Evolutionary conservation across 2,329 filamentous ascomycete species (phyloP).

Genomic region (Xylariales sp.): DNA sequence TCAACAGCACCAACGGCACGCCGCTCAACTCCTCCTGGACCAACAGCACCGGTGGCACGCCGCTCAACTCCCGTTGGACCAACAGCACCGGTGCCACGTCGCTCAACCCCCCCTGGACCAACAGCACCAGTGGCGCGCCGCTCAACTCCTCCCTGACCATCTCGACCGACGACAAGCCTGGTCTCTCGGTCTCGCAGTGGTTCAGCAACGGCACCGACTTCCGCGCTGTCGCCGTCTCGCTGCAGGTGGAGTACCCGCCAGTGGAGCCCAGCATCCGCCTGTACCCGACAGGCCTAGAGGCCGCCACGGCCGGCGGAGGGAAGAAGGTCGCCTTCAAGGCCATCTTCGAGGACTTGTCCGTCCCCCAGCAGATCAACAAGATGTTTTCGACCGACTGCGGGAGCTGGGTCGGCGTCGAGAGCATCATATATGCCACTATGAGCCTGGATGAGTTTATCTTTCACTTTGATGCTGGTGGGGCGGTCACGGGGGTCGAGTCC

Average conservation of each 20-base stretch:
- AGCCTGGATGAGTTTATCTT: slow-evolving; percentile 24
- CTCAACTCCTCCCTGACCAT: slow-evolving; percentile 28
- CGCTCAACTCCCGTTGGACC: slow-evolving; percentile 3
- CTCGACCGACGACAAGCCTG: slow-evolving; percentile 23
- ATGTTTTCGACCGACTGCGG: slow-evolving; percentile 32
- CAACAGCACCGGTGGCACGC: slow-evolving; percentile 23
- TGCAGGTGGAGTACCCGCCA: slow-evolving; percentile 21
- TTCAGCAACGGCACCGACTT: slow-evolving; percentile 29
- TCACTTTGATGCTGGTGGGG: slow-evolving; percentile 18
- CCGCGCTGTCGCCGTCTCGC: slow-evolving; percentile 15
- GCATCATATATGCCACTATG: slow-evolving; percentile 22
- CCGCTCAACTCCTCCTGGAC: slow-evolving; percentile 26
- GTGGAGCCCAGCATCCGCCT: slow-evolving; percentile 24
- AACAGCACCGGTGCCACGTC: not conserved
- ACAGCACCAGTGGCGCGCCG: not conserved
- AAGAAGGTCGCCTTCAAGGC: slow-evolving; percentile 27
- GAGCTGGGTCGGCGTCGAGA: slow-evolving; percentile 23
- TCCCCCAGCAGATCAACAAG: slow-evolving; percentile 14
- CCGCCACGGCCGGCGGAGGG: slow-evolving; percentile 15
- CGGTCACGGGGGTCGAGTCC: slow-evolving; percentile 19
- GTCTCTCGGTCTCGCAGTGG: slow-evolving; percentile 25
- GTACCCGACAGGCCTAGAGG: slow-evolving; percentile 26
- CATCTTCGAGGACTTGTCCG: slow-evolving; percentile 26
- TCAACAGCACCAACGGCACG: slow-evolving; percentile 5
- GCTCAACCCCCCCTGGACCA: not conserved